Evolutionary conservation across 2,329 filamentous ascomycete species (phyloP).

Genomic region (Paracoccidioides lutzii): DNA sequence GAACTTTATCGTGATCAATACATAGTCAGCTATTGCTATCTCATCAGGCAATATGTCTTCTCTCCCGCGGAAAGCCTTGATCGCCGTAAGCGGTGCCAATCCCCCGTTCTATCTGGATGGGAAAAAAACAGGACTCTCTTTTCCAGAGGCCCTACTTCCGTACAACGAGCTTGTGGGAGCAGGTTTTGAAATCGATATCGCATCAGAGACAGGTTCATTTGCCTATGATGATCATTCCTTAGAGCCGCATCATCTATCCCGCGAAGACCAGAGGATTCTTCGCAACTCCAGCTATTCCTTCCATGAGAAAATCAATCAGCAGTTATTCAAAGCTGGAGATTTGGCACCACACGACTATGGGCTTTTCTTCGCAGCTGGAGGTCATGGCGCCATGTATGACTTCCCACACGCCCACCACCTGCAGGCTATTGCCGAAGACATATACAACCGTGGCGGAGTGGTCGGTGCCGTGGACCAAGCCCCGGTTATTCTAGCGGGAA

Average conservation of each 20-base stretch:
- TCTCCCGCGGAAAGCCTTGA: conserved; percentile 12
- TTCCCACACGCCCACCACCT: conserved; percentile 32
- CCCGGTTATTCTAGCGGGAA: conserved; percentile 24
- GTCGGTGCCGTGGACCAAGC: conserved; percentile 32
- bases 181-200: conserved; percentile 37
- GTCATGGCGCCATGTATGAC: conserved; percentile 35
- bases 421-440: conserved; percentile 28
- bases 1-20: background rate
- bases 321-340: conserved; percentile 13
- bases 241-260: conserved; percentile 27
- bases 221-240: conserved; percentile 31
- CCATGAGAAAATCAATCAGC: conserved; percentile 32
- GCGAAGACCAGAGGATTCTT: conserved; percentile 27
- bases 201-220: conserved; percentile 33
- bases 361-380: conserved; percentile 11
- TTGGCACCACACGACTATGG: conserved; percentile 13
- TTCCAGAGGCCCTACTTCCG: conserved; percentile 11
- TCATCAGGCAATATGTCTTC: conserved; percentile 5
- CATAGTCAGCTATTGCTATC: background rate
- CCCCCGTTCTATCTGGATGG: conserved; percentile 17
- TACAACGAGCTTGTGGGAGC: conserved; percentile 17
- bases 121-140: conserved; percentile 15
- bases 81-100: conserved; percentile 16
- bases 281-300: conserved; percentile 30
- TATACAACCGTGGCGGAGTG: conserved; percentile 32